These are phyloP conservation scores for Acanthamoeba healyi DNA, from an alignment of 208 protist genomes.

Conservation along the genomic window DNA sequence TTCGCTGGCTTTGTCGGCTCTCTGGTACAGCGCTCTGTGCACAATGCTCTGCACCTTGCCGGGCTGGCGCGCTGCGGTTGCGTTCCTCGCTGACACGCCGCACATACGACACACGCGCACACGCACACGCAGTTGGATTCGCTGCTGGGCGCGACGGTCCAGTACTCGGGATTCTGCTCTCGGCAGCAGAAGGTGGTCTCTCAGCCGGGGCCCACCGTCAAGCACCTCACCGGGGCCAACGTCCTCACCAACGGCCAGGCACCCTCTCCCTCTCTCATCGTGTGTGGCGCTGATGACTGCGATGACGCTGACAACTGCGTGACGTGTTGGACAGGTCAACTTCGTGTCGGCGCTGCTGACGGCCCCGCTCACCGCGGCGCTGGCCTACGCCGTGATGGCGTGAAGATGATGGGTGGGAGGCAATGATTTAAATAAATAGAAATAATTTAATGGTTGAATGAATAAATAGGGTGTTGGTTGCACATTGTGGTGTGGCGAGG, in stretches of 20 bases:
- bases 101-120: background rate
- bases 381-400: slow-evolving; percentile 16
- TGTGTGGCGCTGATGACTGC: background rate
- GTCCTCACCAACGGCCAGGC: slow-evolving; percentile 82
- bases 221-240: slow-evolving; percentile 62
- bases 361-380: background rate
- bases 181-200: slow-evolving; percentile 62
- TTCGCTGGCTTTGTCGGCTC: slow-evolving; percentile 80
- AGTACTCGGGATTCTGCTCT: slow-evolving; percentile 77
- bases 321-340: slow-evolving; percentile 33
- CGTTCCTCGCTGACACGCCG: too few species aligned
- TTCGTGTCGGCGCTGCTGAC: slow-evolving; percentile 67
- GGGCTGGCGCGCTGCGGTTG: too few species aligned
- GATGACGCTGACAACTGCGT: background rate
- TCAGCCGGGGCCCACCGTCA: slow-evolving; percentile 30
- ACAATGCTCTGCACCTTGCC: too few species aligned
- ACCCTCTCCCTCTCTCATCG: slow-evolving; percentile 4
- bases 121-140: slow-evolving; percentile 77
- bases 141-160: slow-evolving; percentile 79
- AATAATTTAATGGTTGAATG: slow-evolving; percentile 64
- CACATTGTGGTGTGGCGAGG: too few species aligned
- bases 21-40: slow-evolving; percentile 30
- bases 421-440: slow-evolving; percentile 5
- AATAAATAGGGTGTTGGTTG: slow-evolving; percentile 60
- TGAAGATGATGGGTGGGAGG: background rate